Conservation (phyloP, 257 asterid genomes). For the Penstemon barbatus region DNA sequence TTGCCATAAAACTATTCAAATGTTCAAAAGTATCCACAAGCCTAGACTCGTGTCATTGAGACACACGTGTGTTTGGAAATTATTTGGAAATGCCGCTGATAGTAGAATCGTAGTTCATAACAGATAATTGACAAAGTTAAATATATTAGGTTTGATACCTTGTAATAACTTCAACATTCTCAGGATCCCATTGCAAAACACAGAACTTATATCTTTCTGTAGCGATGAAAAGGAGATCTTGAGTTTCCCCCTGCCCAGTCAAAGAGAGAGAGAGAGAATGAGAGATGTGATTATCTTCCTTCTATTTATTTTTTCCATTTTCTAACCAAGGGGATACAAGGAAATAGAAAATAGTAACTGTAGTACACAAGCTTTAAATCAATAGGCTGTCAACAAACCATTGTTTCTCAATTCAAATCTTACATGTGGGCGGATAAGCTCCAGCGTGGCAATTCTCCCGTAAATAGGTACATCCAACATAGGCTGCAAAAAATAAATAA, state of each 20-base stretch:
- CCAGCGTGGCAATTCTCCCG: conserved; percentile 98
- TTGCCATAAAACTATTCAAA: conserved; percentile 19
- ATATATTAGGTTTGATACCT: conserved; percentile 45
- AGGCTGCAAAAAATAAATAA: conserved; percentile 53
- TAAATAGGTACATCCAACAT: conserved; percentile 96
- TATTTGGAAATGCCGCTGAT: neutral
- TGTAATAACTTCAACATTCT: conserved; percentile 71
- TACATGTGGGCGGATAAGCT: conserved; percentile 98
- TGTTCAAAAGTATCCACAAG: neutral
- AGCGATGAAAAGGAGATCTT: conserved; percentile 86
- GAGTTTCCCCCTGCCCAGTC: conserved; percentile 78
- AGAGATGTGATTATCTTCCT: conserved; percentile 1
- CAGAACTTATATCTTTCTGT: conserved; percentile 92
- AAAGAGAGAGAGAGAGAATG: conserved; percentile 5
- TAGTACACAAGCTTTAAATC: conserved; percentile 10
- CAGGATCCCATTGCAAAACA: conserved; percentile 91
- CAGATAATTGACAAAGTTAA: neutral
- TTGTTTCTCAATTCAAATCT: conserved; percentile 35
- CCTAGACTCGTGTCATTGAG: conserved; percentile 1
- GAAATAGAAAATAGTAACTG: neutral
- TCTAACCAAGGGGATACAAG: no score
- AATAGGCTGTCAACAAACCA: conserved; percentile 16
- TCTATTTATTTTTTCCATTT: neutral
- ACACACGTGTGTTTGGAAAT: neutral
- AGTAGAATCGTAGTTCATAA: neutral